Conservation (phyloP, 305 asterid genomes). For the Solanum aculeatissimum region DNA sequence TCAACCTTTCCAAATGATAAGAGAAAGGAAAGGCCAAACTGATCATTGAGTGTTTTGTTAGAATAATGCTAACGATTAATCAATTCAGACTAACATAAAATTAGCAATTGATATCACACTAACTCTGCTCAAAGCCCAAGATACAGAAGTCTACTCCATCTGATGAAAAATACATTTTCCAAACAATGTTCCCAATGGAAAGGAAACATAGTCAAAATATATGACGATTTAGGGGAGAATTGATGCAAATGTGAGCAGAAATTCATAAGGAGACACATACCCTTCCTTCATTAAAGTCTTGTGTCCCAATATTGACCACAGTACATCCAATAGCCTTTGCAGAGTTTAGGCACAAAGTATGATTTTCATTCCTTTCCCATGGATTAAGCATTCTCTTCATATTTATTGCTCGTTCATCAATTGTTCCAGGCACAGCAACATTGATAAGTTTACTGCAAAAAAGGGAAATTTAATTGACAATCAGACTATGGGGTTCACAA, state of each 20-base stretch:
- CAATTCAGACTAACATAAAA: background rate
- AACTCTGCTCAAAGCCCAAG: background rate
- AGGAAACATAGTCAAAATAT: background rate
- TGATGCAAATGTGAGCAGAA: background rate
- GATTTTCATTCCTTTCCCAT: slow-evolving; percentile 80
- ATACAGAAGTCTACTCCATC: background rate
- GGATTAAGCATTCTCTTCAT: slow-evolving; percentile 63
- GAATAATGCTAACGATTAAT: background rate
- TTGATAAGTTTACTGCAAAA: slow-evolving; percentile 67
- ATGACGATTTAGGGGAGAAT: background rate
- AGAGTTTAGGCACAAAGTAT: slow-evolving; percentile 71
- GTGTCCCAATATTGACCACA: slow-evolving; percentile 74
- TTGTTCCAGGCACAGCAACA: slow-evolving; percentile 70
- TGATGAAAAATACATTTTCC: background rate
- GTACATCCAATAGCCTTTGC: slow-evolving; percentile 87
- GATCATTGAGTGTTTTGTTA: background rate
- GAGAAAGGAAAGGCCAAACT: background rate
- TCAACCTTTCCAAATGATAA: background rate
- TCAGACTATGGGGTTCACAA: background rate
- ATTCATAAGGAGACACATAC: slow-evolving; percentile 5
- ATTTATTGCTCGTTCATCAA: slow-evolving; percentile 70
- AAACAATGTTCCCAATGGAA: background rate
- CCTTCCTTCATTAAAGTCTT: slow-evolving; percentile 71
- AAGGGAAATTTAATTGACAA: background rate
- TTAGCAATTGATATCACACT: background rate